A percentile compares a stretch with the other conserved stretches of the same genome.
phyloP scores from a whole-genome alignment of 306 rosid species.

The Vicia faba region DNA sequence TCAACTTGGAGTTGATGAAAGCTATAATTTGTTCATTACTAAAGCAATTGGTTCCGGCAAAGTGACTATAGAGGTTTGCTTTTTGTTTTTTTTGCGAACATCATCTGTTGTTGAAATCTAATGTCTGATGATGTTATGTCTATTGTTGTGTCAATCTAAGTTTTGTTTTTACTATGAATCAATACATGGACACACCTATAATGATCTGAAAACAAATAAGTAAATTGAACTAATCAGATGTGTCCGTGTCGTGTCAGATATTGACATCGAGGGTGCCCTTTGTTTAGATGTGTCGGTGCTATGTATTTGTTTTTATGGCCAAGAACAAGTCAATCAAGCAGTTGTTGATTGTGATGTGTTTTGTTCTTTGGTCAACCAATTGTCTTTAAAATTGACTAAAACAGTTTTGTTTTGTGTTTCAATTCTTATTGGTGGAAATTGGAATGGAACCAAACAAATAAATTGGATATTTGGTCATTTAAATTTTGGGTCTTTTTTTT shows the following conservation, averaged over 20 bases:
- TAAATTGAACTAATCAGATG: too few relatives aligned
- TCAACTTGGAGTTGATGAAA: conserved; percentile 97
- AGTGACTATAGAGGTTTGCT: conserved; percentile 74
- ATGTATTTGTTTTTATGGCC: too few relatives aligned
- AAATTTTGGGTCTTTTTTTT: neutral
- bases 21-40: conserved; percentile 70
- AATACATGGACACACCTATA: too few relatives aligned
- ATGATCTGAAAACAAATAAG: too few relatives aligned
- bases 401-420: neutral
- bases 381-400: neutral
- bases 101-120: conserved; percentile 16
- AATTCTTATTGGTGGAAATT: conserved; percentile 28
- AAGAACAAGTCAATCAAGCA: conserved; percentile 22
- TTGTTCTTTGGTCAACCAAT: neutral
- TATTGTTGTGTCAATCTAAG: neutral
- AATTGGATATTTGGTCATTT: neutral
- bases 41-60: conserved; percentile 40
- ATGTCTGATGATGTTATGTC: neutral
- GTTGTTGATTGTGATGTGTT: neutral
- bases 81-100: neutral
- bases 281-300: too few relatives aligned
- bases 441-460: conserved; percentile 11
- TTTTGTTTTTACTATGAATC: neutral
- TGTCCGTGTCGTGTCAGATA: too few relatives aligned
- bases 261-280: too few relatives aligned